Base-by-base conservation (phyloP, 257 asterid species). In the Gentiana dahurica region DNA sequence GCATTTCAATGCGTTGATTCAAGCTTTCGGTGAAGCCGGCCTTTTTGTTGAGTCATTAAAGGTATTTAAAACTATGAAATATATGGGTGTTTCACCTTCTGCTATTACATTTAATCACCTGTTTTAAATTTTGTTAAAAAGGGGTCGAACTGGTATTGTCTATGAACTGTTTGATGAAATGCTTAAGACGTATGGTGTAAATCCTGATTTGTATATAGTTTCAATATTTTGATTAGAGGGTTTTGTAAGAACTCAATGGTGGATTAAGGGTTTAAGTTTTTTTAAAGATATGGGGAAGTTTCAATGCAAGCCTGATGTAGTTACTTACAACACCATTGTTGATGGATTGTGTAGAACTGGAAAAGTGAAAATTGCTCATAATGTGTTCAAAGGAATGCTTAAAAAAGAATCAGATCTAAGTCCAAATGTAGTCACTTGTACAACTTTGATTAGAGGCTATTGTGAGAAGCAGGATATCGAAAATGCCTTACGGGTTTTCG, bases 341-440 rank as follows among this genome's bases (percentile, higher is more conserved):
- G 90, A 86, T 64, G 97, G 97, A 32, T 59, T 89, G 78, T 89
- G 97, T 64, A 75, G 90, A 63, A 76, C 68, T 0, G 95, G 97
- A 64, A 86, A 87, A 60, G 81, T 84, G 54, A 70, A 61, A 34
- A 61, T 74, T 34, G 95, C 95, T 0, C 87, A 62, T 47, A 80
- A 89, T 70, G 83, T 86, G 69, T 59, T 83, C 24, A 69, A 62
- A 36, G 94, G 93, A 48, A 83, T 89, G 95, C 64, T 45, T 1
- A 80, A 72, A 51, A 89, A 72, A 68, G 66, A 79, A 58, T 74
- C 70, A 59, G n/a, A 62, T 34, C 77, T 81, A 79, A 80, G 68
- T 72, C 95, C 97, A 2, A 78, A 81, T 74, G 83, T 86, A 66
- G 79, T 89, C 57, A 86, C 75, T 37, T 89, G 86, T 70, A 89